phyloP scores from a whole-genome alignment of 2,329 filamentous ascomycete species.

The Sphaceloma murrayae region DNA sequence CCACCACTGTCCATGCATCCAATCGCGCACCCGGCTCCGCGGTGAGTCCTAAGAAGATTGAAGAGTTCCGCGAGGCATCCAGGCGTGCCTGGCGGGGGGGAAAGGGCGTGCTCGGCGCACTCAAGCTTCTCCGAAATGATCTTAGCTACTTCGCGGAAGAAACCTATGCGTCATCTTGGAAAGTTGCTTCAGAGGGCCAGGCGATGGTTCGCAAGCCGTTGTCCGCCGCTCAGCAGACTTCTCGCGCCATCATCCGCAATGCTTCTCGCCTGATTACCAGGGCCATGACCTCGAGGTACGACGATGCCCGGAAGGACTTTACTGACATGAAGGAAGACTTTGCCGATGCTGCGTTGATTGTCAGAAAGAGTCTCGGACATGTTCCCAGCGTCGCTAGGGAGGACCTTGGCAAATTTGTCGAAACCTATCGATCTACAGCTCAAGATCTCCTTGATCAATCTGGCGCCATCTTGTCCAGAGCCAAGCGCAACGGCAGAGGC shows the following conservation, averaged over 20 bases:
- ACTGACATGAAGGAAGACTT: background rate
- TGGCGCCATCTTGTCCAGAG: background rate
- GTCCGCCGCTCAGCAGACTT: background rate
- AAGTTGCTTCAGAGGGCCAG: background rate
- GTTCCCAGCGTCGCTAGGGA: background rate
- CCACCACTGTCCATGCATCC: background rate
- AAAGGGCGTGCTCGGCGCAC: no score
- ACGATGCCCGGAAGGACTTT: background rate
- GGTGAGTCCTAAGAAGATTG: no score
- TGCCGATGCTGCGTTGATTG: background rate
- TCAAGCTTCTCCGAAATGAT: background rate
- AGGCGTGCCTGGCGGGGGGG: no score
- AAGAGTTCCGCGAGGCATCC: no score
- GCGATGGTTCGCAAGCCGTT: no score
- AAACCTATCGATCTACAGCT: background rate
- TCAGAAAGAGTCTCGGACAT: background rate
- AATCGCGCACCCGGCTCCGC: background rate
- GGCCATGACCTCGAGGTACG: background rate
- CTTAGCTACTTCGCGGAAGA: background rate
- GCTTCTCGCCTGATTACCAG: background rate
- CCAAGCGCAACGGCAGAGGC: slow-evolving; percentile 5
- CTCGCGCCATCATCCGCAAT: background rate
- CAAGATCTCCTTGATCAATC: background rate
- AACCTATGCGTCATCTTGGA: background rate
- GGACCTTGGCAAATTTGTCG: background rate